Conservation (phyloP, 1,284 basidiomycete genomes). For the Ganoderma lucidum region DNA sequence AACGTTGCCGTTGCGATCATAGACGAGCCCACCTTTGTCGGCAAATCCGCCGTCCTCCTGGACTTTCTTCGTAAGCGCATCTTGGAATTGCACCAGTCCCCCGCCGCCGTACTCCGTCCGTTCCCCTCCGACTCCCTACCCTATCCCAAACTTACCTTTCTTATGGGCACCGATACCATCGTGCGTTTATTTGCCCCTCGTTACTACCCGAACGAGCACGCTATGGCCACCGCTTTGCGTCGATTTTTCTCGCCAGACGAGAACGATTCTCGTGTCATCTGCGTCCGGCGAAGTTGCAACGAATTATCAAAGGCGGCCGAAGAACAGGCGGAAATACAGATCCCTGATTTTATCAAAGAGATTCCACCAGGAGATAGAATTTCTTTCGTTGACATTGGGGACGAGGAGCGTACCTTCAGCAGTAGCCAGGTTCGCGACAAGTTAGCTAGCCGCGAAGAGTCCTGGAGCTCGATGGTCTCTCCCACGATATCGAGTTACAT, state of each 20-base stretch:
- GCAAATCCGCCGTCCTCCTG: slow-evolving; percentile 77
- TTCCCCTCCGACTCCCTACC: slow-evolving; percentile 10
- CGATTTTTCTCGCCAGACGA: slow-evolving; percentile 67
- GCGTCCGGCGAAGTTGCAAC: slow-evolving; percentile 61
- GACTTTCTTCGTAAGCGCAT: slow-evolving; percentile 54
- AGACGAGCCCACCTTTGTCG: slow-evolving; percentile 89
- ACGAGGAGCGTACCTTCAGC: slow-evolving; percentile 67
- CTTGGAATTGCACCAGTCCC: slow-evolving; percentile 10
- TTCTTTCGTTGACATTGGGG: slow-evolving; percentile 65
- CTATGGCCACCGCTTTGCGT: slow-evolving; percentile 65
- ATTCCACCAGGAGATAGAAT: slow-evolving; percentile 63
- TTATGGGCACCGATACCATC: slow-evolving; percentile 88
- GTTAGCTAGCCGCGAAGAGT: slow-evolving; percentile 46
- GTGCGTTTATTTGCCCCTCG: slow-evolving; percentile 82
- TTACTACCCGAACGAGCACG: slow-evolving; percentile 72
- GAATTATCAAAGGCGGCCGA: slow-evolving; percentile 34
- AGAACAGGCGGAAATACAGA: slow-evolving; percentile 41
- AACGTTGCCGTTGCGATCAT: slow-evolving; percentile 86
- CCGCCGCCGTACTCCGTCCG: not conserved
- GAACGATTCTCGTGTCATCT: slow-evolving; percentile 76
- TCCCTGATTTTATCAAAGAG: slow-evolving; percentile 50
- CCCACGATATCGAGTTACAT: slow-evolving; percentile 58
- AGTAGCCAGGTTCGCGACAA: slow-evolving; percentile 76
- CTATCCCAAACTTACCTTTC: slow-evolving; percentile 32
- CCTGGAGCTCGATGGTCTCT: slow-evolving; percentile 53